Conservation (phyloP, 192 early-diverging fungal species). For the Helicostylum pulchrum region DNA sequence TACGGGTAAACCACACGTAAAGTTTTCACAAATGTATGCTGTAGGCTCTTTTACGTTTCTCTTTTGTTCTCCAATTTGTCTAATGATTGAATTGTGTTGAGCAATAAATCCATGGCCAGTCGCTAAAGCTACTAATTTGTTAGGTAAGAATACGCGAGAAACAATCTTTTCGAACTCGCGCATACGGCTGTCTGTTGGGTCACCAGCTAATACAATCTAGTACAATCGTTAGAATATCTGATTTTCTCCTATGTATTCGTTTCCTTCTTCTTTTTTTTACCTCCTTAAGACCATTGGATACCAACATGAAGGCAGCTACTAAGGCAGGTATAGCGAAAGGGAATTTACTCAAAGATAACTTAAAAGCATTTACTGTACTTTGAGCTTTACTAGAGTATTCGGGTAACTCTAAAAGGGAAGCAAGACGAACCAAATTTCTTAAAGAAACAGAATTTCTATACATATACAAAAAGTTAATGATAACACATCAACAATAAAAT, state of each 20-base stretch:
- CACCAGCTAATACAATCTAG: slow-evolving; percentile 35
- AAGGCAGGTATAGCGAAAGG: slow-evolving; percentile 47
- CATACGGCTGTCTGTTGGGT: slow-evolving; percentile 8
- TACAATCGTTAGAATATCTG: not conserved
- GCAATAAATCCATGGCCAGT: slow-evolving; percentile 16
- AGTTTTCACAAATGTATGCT: slow-evolving; percentile 52
- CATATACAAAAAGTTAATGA: not conserved
- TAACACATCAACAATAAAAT: not conserved
- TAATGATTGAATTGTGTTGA: slow-evolving; percentile 24
- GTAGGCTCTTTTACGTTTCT: slow-evolving; percentile 2
- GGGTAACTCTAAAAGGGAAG: slow-evolving; percentile 32
- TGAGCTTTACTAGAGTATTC: slow-evolving; percentile 34
- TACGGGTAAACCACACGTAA: slow-evolving; percentile 54
- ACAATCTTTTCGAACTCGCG: slow-evolving; percentile 22
- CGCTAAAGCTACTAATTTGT: slow-evolving; percentile 32
- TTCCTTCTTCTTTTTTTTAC: slow-evolving; percentile 22
- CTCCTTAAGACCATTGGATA: slow-evolving; percentile 41
- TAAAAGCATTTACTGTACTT: slow-evolving; percentile 32
- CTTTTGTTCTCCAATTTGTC: slow-evolving; percentile 18
- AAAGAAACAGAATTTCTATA: slow-evolving; percentile 49
- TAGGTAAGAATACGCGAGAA: slow-evolving; percentile 37
- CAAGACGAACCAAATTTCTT: slow-evolving; percentile 51
- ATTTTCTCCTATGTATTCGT: not conserved
- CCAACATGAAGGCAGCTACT: slow-evolving; percentile 32
- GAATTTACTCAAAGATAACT: slow-evolving; percentile 21